These are phyloP conservation scores for Metschnikowia lunata DNA, from an alignment of 805 yeast species.

Conservation along the genomic window DNA sequence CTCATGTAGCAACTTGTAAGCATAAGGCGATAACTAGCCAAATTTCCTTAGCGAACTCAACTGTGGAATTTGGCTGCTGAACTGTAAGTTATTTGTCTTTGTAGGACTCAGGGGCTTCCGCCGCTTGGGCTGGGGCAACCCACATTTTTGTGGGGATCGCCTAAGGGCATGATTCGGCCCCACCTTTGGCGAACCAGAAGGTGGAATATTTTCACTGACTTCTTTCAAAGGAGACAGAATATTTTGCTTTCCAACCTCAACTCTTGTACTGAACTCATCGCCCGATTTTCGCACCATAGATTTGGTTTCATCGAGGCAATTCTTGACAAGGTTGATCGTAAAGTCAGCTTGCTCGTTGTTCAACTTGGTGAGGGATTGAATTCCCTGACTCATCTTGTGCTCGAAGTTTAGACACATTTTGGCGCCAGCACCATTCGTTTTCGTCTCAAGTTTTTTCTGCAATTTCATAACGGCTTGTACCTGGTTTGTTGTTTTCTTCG, in stretches of 20 bases:
- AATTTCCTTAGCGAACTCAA: background rate
- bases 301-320: background rate
- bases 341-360: background rate
- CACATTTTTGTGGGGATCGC: background rate
- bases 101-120: conserved; percentile 9
- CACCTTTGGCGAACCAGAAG: too few relatives aligned
- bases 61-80: conserved; percentile 14
- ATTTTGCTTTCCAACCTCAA: background rate
- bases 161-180: too few relatives aligned
- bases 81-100: conserved; percentile 2
- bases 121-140: conserved; percentile 5
- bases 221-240: background rate
- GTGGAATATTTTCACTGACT: background rate
- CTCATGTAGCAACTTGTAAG: too few relatives aligned
- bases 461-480: background rate
- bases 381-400: background rate
- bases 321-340: background rate
- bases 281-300: background rate
- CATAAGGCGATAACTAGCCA: background rate
- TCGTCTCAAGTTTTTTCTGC: background rate
- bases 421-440: conserved; percentile 4
- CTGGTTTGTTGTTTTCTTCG: background rate
- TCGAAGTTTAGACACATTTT: background rate
- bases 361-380: background rate
- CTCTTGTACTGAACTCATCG: conserved; percentile 1